Conservation (phyloP, 2,329 filamentous ascomycete species). For the Pyrenophora teres region DNA sequence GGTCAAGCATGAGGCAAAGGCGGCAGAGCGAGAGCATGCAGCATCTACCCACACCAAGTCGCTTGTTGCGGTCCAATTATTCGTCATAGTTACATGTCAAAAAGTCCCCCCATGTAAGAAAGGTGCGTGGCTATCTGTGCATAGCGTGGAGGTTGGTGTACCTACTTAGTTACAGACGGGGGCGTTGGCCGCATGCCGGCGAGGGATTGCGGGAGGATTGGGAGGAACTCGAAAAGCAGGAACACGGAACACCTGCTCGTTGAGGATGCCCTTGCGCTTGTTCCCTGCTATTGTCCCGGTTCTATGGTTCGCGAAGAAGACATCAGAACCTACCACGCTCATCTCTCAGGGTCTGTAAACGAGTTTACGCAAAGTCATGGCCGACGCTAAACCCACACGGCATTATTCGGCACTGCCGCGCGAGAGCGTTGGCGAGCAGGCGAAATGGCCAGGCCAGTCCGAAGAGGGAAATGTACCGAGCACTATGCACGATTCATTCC, state of each 20-base stretch:
- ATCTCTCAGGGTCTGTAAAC: conserved; percentile 3
- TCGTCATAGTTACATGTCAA: not conserved
- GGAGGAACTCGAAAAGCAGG: conserved; percentile 12
- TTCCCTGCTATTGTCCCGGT: conserved; percentile 10
- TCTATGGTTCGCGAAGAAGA: conserved; percentile 8
- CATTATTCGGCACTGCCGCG: conserved; percentile 12
- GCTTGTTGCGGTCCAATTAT: no score
- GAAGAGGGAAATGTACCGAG: conserved; percentile 1
- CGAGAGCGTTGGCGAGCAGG: not conserved
- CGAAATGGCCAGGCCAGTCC: not conserved
- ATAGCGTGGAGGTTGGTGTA: not conserved
- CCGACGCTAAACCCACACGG: conserved; percentile 6
- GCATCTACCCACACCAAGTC: no score
- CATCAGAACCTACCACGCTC: not conserved
- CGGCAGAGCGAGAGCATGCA: no score
- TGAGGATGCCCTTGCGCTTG: conserved; percentile 6
- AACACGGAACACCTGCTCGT: conserved; percentile 13
- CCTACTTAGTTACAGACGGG: not conserved
- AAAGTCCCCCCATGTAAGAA: not conserved
- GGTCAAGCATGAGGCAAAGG: no score
- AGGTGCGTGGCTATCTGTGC: no score
- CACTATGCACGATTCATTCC: not conserved
- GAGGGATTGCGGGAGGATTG: conserved; percentile 18
- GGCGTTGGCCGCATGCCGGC: conserved; percentile 2
- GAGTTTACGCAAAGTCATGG: not conserved